Percentiles rank a stretch among this genome's conserved stretches.
Evolutionary conservation across 1,284 basidiomycete genomes (phyloP).

Genomic region (Trametes versicolor): DNA sequence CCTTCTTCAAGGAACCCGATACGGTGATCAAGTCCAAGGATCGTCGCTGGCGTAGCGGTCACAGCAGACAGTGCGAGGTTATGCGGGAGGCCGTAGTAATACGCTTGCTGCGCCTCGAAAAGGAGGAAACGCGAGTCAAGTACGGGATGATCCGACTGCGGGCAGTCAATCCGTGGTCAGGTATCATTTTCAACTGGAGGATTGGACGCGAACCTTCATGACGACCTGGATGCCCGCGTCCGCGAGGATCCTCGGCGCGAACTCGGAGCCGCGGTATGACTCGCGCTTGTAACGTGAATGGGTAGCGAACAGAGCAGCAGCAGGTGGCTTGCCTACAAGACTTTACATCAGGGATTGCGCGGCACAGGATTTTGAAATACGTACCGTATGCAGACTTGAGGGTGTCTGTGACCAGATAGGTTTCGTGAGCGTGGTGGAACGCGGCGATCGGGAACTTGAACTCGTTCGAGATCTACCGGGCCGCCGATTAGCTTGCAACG

Average conservation of each 20-base stretch:
- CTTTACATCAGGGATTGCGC: slow-evolving; percentile 55
- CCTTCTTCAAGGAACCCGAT: slow-evolving; percentile 80
- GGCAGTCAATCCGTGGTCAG: background rate
- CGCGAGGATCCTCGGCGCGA: slow-evolving; percentile 82
- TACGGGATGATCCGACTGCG: slow-evolving; percentile 77
- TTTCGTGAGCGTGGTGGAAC: slow-evolving; percentile 90
- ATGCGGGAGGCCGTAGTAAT: slow-evolving; percentile 74
- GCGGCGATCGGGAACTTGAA: slow-evolving; percentile 86
- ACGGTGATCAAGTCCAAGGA: slow-evolving; percentile 84
- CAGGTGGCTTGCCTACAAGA: slow-evolving; percentile 61
- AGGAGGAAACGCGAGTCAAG: slow-evolving; percentile 85
- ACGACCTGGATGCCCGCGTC: slow-evolving; percentile 80
- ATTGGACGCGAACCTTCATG: slow-evolving; percentile 66
- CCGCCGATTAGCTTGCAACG: background rate
- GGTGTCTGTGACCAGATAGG: slow-evolving; percentile 85
- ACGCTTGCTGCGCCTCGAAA: slow-evolving; percentile 89
- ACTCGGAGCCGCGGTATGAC: slow-evolving; percentile 87
- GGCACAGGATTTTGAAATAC: slow-evolving; percentile 54
- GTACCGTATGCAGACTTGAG: slow-evolving; percentile 73
- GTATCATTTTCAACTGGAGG: background rate
- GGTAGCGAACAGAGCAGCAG: slow-evolving; percentile 80
- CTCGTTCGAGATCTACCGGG: slow-evolving; percentile 68
- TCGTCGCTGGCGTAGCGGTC: slow-evolving; percentile 80
- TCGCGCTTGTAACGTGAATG: slow-evolving; percentile 80
- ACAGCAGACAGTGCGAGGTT: slow-evolving; percentile 77